Conservation (phyloP, 345 rosid species). For the Combretum micranthum region DNA sequence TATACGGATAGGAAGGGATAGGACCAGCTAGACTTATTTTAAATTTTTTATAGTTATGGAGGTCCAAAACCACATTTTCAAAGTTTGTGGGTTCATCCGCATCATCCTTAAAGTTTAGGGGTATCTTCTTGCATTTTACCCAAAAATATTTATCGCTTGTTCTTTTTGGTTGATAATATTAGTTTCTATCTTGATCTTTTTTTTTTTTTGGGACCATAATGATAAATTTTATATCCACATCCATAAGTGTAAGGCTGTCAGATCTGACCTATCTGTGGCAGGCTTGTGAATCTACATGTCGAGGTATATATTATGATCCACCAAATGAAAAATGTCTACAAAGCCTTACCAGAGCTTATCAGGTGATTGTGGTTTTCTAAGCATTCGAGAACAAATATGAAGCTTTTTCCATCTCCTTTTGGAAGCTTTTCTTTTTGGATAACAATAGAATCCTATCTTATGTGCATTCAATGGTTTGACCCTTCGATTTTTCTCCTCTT, state of each 20-base stretch:
- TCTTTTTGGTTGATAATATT: too few relatives aligned
- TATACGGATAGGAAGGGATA: too few relatives aligned
- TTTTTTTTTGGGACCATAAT: too few relatives aligned
- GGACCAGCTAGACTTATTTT: too few relatives aligned
- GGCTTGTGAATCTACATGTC: constrained; percentile 26
- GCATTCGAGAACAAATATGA: neutral
- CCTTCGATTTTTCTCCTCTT: neutral
- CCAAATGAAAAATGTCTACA: constrained; percentile 7
- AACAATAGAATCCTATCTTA: neutral
- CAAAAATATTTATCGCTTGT: too few relatives aligned
- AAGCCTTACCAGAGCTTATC: constrained; percentile 12
- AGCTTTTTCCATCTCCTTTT: neutral
- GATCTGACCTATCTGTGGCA: constrained; percentile 10
- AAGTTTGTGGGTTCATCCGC: too few relatives aligned
- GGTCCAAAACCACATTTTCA: too few relatives aligned
- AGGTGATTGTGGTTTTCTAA: constrained; percentile 13
- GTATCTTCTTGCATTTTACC: too few relatives aligned
- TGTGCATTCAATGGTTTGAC: neutral
- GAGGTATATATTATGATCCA: constrained; percentile 19
- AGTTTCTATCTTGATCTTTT: too few relatives aligned
- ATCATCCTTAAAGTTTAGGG: too few relatives aligned
- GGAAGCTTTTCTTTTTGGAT: neutral
- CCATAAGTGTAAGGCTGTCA: neutral
- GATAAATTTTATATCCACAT: neutral
- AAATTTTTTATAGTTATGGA: too few relatives aligned